These are phyloP conservation scores for Kingdonia uniflora DNA, from an alignment of 164 flowering plant species.

Conservation along the genomic window DNA sequence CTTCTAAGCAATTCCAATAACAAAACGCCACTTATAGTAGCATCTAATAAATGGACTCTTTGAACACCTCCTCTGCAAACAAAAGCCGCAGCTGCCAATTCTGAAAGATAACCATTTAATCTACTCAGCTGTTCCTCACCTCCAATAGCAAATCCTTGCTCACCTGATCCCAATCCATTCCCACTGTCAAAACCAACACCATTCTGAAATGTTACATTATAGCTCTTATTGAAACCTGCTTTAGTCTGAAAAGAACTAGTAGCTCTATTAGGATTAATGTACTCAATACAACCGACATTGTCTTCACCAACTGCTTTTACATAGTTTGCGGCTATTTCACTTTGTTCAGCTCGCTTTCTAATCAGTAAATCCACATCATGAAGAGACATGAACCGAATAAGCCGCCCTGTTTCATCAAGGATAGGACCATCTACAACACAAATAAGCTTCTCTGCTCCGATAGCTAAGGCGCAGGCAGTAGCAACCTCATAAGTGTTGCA, in stretches of 20 bases:
- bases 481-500: slow-evolving; percentile 99
- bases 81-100: slow-evolving; percentile 95
- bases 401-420: slow-evolving; percentile 67
- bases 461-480: slow-evolving; percentile 92
- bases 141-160: slow-evolving; percentile 95
- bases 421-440: slow-evolving; percentile 92
- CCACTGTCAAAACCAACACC: slow-evolving; percentile 96
- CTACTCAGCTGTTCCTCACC: slow-evolving; percentile 79
- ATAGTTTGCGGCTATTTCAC: slow-evolving; percentile 92
- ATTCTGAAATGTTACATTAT: slow-evolving; percentile 57
- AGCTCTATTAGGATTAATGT: slow-evolving; percentile 18
- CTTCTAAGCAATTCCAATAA: slow-evolving; percentile 80
- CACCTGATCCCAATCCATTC: slow-evolving; percentile 75
- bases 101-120: slow-evolving; percentile 78
- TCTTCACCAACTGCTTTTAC: slow-evolving; percentile 76
- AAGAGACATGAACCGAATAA: slow-evolving; percentile 72
- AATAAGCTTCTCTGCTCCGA: slow-evolving; percentile 95
- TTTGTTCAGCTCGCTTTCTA: slow-evolving; percentile 71
- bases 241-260: slow-evolving; percentile 25
- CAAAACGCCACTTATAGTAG: slow-evolving; percentile 68
- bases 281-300: slow-evolving; percentile 22
- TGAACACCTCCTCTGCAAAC: slow-evolving; percentile 99
- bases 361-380: slow-evolving; percentile 83
- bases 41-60: slow-evolving; percentile 92
- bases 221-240: slow-evolving; percentile 17